Conservation (phyloP, 106 monocot genomes). For the Posidonia australis region DNA sequence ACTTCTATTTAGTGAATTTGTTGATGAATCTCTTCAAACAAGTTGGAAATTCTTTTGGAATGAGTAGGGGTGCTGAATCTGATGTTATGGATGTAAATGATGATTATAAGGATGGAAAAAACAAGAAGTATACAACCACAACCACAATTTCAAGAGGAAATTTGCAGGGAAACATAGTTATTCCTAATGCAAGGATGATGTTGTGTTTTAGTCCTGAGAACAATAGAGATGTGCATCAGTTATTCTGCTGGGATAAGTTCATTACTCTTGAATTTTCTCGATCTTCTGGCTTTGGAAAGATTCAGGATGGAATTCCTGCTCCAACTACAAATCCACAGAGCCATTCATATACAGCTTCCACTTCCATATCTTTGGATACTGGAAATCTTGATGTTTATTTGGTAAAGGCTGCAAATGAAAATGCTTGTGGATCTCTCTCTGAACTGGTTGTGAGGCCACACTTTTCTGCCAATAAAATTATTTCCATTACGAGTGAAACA, state of each 20-base stretch:
- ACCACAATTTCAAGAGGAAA: conserved; percentile 18
- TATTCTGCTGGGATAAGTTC: conserved; percentile 46
- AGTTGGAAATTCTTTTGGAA: conserved; percentile 28
- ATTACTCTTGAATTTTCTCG: conserved; percentile 56
- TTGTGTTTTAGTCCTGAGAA: conserved; percentile 56
- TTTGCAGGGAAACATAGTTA: conserved; percentile 43
- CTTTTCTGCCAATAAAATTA: conserved; percentile 40
- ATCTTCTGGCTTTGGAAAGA: conserved; percentile 7
- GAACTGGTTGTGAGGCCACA: neutral
- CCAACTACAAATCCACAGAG: conserved; percentile 15
- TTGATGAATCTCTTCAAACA: conserved; percentile 35
- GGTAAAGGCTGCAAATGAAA: conserved; percentile 17
- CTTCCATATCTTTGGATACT: conserved; percentile 39
- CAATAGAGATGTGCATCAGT: conserved; percentile 15
- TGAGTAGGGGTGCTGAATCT: conserved; percentile 2
- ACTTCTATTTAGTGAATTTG: conserved; percentile 48
- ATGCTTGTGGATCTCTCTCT: conserved; percentile 5
- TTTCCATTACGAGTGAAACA: conserved; percentile 25
- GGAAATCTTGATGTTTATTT: conserved; percentile 61
- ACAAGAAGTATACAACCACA: conserved; percentile 1
- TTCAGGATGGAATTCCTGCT: conserved; percentile 4
- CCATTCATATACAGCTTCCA: conserved; percentile 22
- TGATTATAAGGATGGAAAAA: conserved; percentile 14
- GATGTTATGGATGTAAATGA: conserved; percentile 6
- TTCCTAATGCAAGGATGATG: conserved; percentile 49